These are phyloP conservation scores for Lobosporangium transversale DNA, from an alignment of 192 early-diverging fungal species.

Conservation along the genomic window DNA sequence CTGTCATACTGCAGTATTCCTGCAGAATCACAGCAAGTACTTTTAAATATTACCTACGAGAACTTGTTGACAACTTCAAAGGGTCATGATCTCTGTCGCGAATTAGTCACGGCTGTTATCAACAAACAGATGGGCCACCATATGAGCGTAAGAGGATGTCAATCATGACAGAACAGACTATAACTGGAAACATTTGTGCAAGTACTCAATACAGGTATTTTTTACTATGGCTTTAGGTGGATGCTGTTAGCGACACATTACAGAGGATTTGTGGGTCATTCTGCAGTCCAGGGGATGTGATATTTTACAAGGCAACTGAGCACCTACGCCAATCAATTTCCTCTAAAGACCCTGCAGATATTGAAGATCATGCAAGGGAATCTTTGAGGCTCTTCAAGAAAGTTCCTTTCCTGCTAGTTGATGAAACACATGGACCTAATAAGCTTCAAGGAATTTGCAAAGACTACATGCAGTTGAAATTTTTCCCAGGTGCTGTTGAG, in stretches of 20 bases:
- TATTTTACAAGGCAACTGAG: slow-evolving; percentile 73
- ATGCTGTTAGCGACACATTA: slow-evolving; percentile 68
- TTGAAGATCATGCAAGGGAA: slow-evolving; percentile 43
- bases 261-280: slow-evolving; percentile 71
- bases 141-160: slow-evolving; percentile 55
- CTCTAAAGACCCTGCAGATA: slow-evolving; percentile 57
- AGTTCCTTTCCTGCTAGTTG: slow-evolving; percentile 58
- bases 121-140: slow-evolving; percentile 64
- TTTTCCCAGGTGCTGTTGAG: slow-evolving; percentile 57
- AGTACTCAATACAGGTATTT: not conserved
- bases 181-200: not conserved
- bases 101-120: slow-evolving; percentile 73
- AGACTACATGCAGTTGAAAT: slow-evolving; percentile 59
- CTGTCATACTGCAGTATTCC: slow-evolving; percentile 38
- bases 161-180: not conserved
- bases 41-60: slow-evolving; percentile 65
- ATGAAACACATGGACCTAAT: slow-evolving; percentile 51
- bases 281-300: slow-evolving; percentile 70
- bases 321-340: slow-evolving; percentile 60
- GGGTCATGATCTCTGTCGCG: slow-evolving; percentile 66
- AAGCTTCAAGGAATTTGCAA: slow-evolving; percentile 61
- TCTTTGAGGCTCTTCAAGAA: slow-evolving; percentile 56
- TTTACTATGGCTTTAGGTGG: slow-evolving; percentile 28
- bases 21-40: slow-evolving; percentile 54
- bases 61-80: slow-evolving; percentile 61